phyloP scores from a whole-genome alignment of 2,329 filamentous ascomycete genomes.

The Colletotrichum tropicale region DNA sequence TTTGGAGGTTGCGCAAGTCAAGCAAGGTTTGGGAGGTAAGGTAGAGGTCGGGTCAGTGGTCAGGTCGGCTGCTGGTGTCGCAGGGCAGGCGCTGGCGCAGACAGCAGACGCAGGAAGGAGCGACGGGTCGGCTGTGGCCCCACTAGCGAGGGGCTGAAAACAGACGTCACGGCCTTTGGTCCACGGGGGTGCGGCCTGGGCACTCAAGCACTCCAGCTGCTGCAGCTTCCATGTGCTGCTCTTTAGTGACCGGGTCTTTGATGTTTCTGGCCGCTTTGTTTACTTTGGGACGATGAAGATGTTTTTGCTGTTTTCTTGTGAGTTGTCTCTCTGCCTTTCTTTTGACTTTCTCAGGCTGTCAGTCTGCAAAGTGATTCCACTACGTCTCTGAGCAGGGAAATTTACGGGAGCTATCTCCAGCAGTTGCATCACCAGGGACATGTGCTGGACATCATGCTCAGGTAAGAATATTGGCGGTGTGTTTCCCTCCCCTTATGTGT shows the following conservation, averaged over 20 bases:
- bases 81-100: not conserved
- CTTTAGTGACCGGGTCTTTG: not conserved
- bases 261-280: not conserved
- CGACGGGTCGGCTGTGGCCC: constrained; percentile 4
- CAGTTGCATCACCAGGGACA: not conserved
- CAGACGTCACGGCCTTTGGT: constrained; percentile 12
- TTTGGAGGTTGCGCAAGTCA: not conserved
- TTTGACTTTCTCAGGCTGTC: not conserved
- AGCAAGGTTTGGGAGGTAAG: not conserved
- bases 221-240: not conserved
- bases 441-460: not conserved
- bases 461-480: not conserved
- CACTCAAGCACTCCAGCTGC: not conserved
- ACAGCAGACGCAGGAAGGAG: not conserved
- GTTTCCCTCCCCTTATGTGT: not conserved
- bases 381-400: not conserved
- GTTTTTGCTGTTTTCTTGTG: not conserved
- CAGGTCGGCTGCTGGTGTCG: not conserved
- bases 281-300: not conserved
- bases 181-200: not conserved
- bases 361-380: too few species aligned
- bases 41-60: not conserved
- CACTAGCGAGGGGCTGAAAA: constrained; percentile 21
- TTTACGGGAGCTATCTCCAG: not conserved
- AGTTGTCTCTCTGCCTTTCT: not conserved